Base-by-base conservation (phyloP, 2,329 filamentous ascomycete species). In the Rutstroemia sp. region DNA sequence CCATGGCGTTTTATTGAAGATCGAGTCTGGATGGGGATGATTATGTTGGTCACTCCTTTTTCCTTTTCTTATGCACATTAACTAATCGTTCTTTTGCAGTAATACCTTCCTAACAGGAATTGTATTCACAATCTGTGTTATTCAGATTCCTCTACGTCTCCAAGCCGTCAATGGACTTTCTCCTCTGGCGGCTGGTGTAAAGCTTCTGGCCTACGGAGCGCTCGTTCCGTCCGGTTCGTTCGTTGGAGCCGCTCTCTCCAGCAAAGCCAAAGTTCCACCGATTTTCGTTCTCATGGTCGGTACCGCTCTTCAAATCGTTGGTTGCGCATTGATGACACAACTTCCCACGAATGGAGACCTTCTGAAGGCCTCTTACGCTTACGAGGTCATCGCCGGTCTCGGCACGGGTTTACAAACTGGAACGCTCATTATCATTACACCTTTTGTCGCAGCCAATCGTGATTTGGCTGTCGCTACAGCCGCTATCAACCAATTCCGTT, bases 21-120 rank as follows among this genome's bases (percentile, higher is more conserved):
- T 41, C 45, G 52, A 12, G 45, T 47, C 23, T 54, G 41, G 25
- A 47, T 54, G 30, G 44, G 52, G 19, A 49, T 48, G 30, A 42
- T 54, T 51, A n/a, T 41, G 49, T 51, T 25, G 18, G 47, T 49
- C 6, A 49, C 30, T 14, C 16, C 23, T 23, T 23, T 19, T 48
- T 48, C 18, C 19, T 23, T 6, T 25, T 23, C 21, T 25, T 49
- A 3, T 6, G 10, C n/a, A 27, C 12, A 19, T 18, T 34, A 12
- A 6, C 25, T 46, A 46, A 49, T 41, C 19, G 9, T 25, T 19
- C 12, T 2, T 19, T 3, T 3, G 14, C 21, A 51, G 49, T 21
- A 51, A 51, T 38, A 41, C 34, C 7, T 51, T 54, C n/a, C 21
- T 54, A 14, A 23, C 19, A 4, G 52, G 52, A 5, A 27, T 27